Conservation (phyloP, 2,329 filamentous ascomycete species). For the Claviceps digitariae region DNA sequence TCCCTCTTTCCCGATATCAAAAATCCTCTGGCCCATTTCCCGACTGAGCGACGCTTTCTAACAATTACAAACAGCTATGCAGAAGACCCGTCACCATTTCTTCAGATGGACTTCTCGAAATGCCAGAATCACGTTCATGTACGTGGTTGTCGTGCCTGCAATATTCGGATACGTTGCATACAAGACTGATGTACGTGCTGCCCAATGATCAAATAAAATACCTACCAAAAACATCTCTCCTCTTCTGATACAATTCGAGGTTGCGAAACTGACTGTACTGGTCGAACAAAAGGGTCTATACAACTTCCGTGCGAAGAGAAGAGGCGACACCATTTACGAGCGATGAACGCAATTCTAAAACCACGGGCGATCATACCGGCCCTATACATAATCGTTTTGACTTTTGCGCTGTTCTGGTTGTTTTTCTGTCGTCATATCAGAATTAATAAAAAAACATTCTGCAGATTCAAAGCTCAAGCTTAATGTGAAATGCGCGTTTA, state of each 20-base stretch:
- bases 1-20: not conserved
- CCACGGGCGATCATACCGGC: constrained; percentile 6
- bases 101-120: constrained; percentile 88
- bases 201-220: too few relatives aligned
- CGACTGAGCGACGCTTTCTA: constrained; percentile 8
- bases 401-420: not conserved
- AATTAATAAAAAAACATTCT: constrained; percentile 10
- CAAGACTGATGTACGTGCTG: constrained; percentile 68
- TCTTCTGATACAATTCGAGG: not conserved
- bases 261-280: constrained; percentile 10
- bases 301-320: constrained; percentile 74
- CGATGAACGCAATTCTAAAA: constrained; percentile 35
- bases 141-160: constrained; percentile 58
- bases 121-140: constrained; percentile 65
- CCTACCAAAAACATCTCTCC: not conserved
- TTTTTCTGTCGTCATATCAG: constrained; percentile 5
- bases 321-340: constrained; percentile 72
- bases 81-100: constrained; percentile 75
- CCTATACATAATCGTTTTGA: constrained; percentile 28
- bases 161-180: constrained; percentile 61
- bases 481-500: not conserved
- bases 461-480: not conserved
- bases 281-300: constrained; percentile 57
- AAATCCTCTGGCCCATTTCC: not conserved
- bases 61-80: constrained; percentile 50